These are phyloP conservation scores for Mycosphaerella sp. DNA, from an alignment of 2,329 filamentous ascomycete species.

Conservation along the genomic window DNA sequence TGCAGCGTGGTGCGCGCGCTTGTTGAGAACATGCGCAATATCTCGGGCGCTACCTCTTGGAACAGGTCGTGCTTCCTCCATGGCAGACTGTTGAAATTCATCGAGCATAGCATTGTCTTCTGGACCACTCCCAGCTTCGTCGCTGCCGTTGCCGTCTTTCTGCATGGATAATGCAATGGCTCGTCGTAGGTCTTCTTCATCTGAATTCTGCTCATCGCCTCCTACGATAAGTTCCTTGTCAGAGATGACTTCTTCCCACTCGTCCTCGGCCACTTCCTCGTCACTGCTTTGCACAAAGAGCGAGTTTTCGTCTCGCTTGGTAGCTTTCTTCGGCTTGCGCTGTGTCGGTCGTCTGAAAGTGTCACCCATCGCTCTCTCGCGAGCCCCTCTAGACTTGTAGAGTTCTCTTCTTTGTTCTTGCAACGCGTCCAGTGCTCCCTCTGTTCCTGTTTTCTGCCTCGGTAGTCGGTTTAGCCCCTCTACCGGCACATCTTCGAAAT, in stretches of 20 bases:
- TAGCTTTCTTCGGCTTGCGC: conserved; percentile 19
- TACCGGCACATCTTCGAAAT: conserved; percentile 90
- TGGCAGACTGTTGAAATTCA: conserved; percentile 43
- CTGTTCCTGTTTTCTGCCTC: conserved; percentile 43
- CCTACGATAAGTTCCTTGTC: conserved; percentile 56
- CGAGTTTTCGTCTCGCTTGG: conserved; percentile 42
- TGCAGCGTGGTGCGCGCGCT: conserved; percentile 59
- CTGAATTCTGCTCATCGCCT: conserved; percentile 42
- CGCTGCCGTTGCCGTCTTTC: conserved; percentile 44
- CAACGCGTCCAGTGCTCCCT: conserved; percentile 28
- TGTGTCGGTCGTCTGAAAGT: conserved; percentile 1
- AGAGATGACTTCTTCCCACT: conserved; percentile 39
- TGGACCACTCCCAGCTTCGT: conserved; percentile 1
- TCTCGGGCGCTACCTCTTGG: conserved; percentile 47
- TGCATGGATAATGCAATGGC: conserved; percentile 81
- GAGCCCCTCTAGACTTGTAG: conserved; percentile 39
- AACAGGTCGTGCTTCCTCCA: conserved; percentile 40
- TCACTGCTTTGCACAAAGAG: conserved; percentile 50
- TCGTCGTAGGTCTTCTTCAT: conserved; percentile 67
- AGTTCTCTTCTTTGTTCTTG: conserved; percentile 44
- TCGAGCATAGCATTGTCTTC: conserved; percentile 41
- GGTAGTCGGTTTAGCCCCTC: conserved; percentile 82
- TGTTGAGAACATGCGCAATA: conserved; percentile 70
- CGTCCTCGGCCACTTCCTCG: conserved; percentile 31
- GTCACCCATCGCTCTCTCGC: conserved; percentile 11